Percentiles rank a stretch among this genome's conserved stretches.
phyloP scores from a whole-genome alignment of 2,329 filamentous ascomycete species.

The Metarhizium album region DNA sequence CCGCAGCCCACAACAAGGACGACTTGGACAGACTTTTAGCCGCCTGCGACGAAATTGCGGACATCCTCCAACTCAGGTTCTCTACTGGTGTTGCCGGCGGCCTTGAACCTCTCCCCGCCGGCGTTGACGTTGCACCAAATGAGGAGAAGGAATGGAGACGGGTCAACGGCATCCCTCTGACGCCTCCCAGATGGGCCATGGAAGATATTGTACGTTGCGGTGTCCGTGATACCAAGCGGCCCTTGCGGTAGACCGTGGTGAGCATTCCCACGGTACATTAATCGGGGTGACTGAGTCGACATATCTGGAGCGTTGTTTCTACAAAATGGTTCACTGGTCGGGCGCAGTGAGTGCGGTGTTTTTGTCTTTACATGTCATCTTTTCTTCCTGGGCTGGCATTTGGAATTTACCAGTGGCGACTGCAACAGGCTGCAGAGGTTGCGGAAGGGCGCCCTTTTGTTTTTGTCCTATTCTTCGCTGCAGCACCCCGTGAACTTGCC shows the following conservation, averaged over 20 bases:
- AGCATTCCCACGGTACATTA: not conserved
- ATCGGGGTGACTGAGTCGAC: not conserved
- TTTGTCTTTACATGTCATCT: not conserved
- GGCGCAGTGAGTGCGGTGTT: conserved; percentile 9
- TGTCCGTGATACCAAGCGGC: conserved; percentile 63
- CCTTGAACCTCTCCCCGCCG: conserved; percentile 62
- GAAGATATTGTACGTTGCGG: conserved; percentile 69
- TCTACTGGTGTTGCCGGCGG: conserved; percentile 93
- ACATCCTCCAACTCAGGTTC: conserved; percentile 89
- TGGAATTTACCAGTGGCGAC: conserved; percentile 7
- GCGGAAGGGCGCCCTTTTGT: not conserved
- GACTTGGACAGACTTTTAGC: conserved; percentile 82
- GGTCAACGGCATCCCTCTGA: conserved; percentile 54
- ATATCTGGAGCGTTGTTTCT: conserved; percentile 13
- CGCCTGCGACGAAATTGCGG: conserved; percentile 87
- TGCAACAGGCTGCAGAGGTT: conserved; percentile 2
- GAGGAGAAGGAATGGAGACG: conserved; percentile 60
- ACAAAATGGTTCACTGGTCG: conserved; percentile 2
- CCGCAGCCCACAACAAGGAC: conserved; percentile 94
- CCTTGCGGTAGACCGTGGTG: conserved; percentile 44
- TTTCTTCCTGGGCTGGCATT: conserved; percentile 8
- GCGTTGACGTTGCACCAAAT: conserved; percentile 55
- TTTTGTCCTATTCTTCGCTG: conserved; percentile 1
- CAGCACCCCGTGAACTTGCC: not conserved
- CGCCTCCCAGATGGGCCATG: conserved; percentile 72